These are phyloP conservation scores for Fusarium cyanostomum DNA, from an alignment of 2,329 filamentous ascomycete genomes.

Conservation along the genomic window DNA sequence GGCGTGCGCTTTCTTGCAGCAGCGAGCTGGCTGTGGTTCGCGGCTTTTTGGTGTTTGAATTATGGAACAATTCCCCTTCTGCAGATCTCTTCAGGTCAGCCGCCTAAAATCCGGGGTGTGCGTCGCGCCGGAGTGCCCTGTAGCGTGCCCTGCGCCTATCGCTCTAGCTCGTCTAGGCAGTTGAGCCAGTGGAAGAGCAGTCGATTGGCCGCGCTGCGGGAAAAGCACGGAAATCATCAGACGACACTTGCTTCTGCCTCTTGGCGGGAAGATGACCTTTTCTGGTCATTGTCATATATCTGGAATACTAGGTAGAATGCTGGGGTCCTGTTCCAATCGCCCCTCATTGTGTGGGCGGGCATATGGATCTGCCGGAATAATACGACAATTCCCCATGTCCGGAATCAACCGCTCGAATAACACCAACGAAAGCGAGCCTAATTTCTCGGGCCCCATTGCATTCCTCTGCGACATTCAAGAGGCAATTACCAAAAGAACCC, in stretches of 20 bases:
- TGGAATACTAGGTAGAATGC: too few species aligned
- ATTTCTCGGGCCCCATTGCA: neutral
- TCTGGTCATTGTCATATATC: too few species aligned
- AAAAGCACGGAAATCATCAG: slow-evolving; percentile 30
- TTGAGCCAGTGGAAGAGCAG: neutral
- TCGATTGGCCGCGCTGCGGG: neutral
- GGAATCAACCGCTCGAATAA: slow-evolving; percentile 27
- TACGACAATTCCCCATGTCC: slow-evolving; percentile 11
- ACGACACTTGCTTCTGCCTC: slow-evolving; percentile 32
- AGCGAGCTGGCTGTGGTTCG: neutral
- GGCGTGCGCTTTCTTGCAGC: slow-evolving; percentile 4
- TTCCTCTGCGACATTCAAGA: neutral
- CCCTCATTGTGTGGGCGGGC: neutral
- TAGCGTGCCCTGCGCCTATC: slow-evolving; percentile 12
- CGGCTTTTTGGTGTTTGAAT: neutral
- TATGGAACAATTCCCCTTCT: slow-evolving; percentile 1
- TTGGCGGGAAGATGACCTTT: slow-evolving; percentile 26
- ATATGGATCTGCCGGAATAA: slow-evolving; percentile 15
- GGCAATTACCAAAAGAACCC: neutral
- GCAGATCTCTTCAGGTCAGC: slow-evolving; percentile 20
- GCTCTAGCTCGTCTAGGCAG: slow-evolving; percentile 3
- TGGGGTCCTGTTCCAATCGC: too few species aligned
- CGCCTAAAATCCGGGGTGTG: slow-evolving; percentile 27
- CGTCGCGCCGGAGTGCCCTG: neutral
- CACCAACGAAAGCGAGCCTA: slow-evolving; percentile 1